Percentiles rank a stretch among this genome's conserved stretches.
These are phyloP conservation scores for Naganishia randhawae DNA, from an alignment of 768 basidiomycete genomes.

Conservation along the genomic window DNA sequence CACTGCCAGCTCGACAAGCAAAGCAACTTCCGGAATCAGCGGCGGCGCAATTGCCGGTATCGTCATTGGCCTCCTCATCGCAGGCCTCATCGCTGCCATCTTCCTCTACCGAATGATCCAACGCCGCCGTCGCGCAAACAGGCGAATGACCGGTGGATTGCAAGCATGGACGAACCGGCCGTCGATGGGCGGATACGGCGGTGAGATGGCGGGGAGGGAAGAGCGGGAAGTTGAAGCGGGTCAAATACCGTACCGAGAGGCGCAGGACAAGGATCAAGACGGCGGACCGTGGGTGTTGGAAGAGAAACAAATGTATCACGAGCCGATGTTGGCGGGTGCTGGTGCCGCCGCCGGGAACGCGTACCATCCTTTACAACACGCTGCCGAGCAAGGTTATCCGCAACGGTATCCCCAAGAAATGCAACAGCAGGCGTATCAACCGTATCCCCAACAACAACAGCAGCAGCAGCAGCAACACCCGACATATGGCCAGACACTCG, in stretches of 20 bases:
- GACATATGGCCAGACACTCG: not conserved
- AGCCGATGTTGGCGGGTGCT: constrained; percentile 6
- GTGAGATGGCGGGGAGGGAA: not conserved
- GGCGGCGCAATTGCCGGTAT: constrained; percentile 15
- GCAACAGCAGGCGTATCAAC: constrained; percentile 2
- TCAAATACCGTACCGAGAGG: constrained; percentile 5
- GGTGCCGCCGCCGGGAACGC: not conserved
- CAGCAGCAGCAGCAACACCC: not conserved
- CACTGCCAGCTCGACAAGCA: not conserved
- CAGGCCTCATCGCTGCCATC: not conserved
- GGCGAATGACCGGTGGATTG: constrained; percentile 1
- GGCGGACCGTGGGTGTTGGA: constrained; percentile 18
- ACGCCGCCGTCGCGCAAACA: constrained; percentile 15
- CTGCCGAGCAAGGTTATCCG: not conserved
- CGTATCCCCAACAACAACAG: not conserved
- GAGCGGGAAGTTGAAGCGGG: constrained; percentile 15
- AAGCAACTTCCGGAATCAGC: constrained; percentile 5
- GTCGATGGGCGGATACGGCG: not conserved
- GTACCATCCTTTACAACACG: not conserved
- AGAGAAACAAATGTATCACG: constrained; percentile 3
- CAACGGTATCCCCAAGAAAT: not conserved
- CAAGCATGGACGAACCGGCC: constrained; percentile 19
- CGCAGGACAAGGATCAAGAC: constrained; percentile 16
- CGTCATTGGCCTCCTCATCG: constrained; percentile 11
- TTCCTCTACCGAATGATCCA: constrained; percentile 13